Evolutionary conservation across 805 yeast species (phyloP), one percentile per base, ranked within the genome.

Genomic region (Starmerella scarabaei): DNA sequence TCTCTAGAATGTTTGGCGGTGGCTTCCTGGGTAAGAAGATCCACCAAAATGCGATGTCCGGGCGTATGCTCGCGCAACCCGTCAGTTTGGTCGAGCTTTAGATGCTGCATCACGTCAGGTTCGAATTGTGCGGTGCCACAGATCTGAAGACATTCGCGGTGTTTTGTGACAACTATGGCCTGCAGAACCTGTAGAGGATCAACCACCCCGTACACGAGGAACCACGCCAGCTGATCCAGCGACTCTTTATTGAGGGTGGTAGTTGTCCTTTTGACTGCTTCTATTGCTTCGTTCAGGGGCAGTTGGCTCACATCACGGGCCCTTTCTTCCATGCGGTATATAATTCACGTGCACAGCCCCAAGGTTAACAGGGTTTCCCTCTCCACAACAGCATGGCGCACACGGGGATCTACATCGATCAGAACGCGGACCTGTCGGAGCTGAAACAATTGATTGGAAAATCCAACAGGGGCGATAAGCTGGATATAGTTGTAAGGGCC

Each of bases 401-500:
- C 4, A 35, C 21, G 0, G 36, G 37, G 3, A 44, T 34, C 48
- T 45, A 44, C 1, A 45, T 38, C 17, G 41, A 30, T 5, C 28
- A 15, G 6, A 30, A n/a, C 6, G 15, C 24, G 19, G 35, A 27
- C 11, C 9, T 23, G 7, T 7, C 15, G 4, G 41, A 35, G 9
- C 11, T 50, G 3, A 18, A 24, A 15, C 18, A 9, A 6, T 45
- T 47, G 1, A 37, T 37, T 12, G 16, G 8, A 5, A 8, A 11
- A 3, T 28, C 44, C 9, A 5, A 14, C 9, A 15, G 21, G 3
- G 43, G 43, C 18, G 53, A 45, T 18, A 12, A 17, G 7, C 47
- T 50, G 7, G 52, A 50, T 24, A 33, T 48, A 2, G 38, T 50
- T 8, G 39, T 49, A 5, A 8, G 15, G 15, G 16, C 41, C 2